Base-by-base conservation (phyloP, 1,139 yeast genomes). In the Geotrichum phurueaensis region DNA sequence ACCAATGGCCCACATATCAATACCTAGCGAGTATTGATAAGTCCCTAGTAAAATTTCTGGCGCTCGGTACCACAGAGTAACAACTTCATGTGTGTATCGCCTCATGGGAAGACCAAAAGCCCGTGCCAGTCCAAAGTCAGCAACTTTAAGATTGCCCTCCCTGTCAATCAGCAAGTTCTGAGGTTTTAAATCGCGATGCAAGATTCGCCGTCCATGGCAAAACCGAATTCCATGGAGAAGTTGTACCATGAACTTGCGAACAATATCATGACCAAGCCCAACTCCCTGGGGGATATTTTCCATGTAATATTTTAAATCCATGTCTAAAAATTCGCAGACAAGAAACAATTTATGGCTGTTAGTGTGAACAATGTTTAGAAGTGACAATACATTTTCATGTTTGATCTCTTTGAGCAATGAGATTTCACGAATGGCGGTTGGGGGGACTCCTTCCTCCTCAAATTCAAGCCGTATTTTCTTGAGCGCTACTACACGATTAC, bases 1-100 rank as follows among this genome's bases (percentile, higher is more conserved):
- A 18, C 99, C 99, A 62, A 92, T 89, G 18, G 97, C 89, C 99
- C 99, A 94, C 87, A 95, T 91, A 73, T 94, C 99, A 57, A 94
- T 97, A 25, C 98, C 98, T 0, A 98, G 92, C 58, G 97, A 89
- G 75, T 94, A 94, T 74, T 94, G 98, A 67, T 95, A 89, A 22
- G 97, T 97, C 43, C 99, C 99, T 50, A 94, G 80, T 65, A 94
- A 79, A 63, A 94, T 90, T 73, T 94, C 99, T 0, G 99, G 99
- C 0, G 98, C 92, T 68, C 99, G 81, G 75, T 94, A 94, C 99
- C 99, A 94, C 67, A 94, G 79, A 0, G 99, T 94, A 59, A 95
- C 99, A 64, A 94, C 97, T 73, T 94, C 98, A 76, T 92, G 97
- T 12, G 98, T 92, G 73, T 92, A 94, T 1, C 97, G 96, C 72